These are phyloP conservation scores for Tolypocladium cylindrosporum DNA, from an alignment of 2,329 filamentous ascomycete genomes.

Conservation along the genomic window DNA sequence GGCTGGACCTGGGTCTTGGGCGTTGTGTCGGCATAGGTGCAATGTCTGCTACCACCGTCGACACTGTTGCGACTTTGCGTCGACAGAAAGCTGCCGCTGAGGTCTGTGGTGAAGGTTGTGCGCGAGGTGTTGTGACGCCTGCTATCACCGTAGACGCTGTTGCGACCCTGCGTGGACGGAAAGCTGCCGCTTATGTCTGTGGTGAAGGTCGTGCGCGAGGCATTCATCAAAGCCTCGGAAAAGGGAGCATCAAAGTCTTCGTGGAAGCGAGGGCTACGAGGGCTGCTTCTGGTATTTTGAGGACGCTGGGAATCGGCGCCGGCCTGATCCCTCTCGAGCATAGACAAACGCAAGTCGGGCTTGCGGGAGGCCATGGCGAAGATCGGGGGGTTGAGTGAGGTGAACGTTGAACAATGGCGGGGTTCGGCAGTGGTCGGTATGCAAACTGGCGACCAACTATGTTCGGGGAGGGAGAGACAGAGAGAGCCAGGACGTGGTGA, in stretches of 20 bases:
- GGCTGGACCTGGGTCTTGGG: not conserved
- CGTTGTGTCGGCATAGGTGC: not conserved
- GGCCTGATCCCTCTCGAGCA: not conserved
- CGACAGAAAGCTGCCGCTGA: conserved; percentile 13
- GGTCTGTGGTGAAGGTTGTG: conserved; percentile 16
- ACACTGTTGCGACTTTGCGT: conserved; percentile 14
- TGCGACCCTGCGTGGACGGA: conserved; percentile 12
- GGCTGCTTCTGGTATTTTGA: conserved; percentile 8
- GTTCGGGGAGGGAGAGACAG: not conserved
- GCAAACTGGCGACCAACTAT: not conserved
- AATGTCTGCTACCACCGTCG: conserved; percentile 12
- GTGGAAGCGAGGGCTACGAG: conserved; percentile 24
- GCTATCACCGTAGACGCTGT: conserved; percentile 15
- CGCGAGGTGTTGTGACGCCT: conserved; percentile 15
- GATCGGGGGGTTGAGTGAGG: not conserved
- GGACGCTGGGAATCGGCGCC: conserved; percentile 9
- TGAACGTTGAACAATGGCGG: not conserved
- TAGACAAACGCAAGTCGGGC: conserved; percentile 9
- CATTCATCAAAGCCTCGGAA: conserved; percentile 22
- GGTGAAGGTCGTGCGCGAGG: conserved; percentile 16
- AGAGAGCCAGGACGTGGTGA: not conserved
- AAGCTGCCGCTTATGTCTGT: conserved; percentile 15
- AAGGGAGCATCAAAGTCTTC: conserved; percentile 29
- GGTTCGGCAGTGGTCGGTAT: not conserved
- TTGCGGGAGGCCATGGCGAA: conserved; percentile 16